Evolutionary conservation across 352 stramenopile genomes (phyloP).

Genomic region (Globisporangium splendens): DNA sequence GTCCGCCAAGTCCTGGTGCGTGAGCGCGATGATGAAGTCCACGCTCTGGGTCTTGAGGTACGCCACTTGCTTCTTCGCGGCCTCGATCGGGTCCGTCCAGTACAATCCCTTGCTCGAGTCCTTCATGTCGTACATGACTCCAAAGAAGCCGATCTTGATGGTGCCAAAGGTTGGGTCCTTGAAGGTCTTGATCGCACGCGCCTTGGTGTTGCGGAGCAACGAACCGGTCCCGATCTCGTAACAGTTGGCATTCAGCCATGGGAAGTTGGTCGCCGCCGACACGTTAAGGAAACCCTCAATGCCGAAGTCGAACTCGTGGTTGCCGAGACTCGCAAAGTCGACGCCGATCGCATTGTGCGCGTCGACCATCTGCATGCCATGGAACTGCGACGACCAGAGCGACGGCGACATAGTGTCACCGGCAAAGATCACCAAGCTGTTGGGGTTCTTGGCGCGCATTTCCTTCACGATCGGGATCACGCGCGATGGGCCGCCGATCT

Average conservation of each 20-base stretch:
- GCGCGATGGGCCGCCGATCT: slow-evolving; percentile 60
- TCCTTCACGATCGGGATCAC: slow-evolving; percentile 52
- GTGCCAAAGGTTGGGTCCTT: slow-evolving; percentile 28
- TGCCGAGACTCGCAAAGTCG: slow-evolving; percentile 68
- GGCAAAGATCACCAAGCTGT: slow-evolving; percentile 69
- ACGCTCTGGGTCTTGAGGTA: slow-evolving; percentile 24
- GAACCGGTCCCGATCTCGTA: slow-evolving; percentile 39
- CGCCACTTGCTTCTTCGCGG: slow-evolving; percentile 45
- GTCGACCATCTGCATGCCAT: slow-evolving; percentile 76
- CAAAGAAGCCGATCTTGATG: slow-evolving; percentile 63
- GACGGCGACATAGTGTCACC: slow-evolving; percentile 74
- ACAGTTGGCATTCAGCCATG: slow-evolving; percentile 74
- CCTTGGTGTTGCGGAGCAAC: slow-evolving; percentile 47
- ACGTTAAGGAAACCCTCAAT: slow-evolving; percentile 74
- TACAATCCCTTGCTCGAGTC: slow-evolving; percentile 54
- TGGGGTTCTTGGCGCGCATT: slow-evolving; percentile 50
- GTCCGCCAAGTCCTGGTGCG: slow-evolving; percentile 58
- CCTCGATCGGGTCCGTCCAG: slow-evolving; percentile 61
- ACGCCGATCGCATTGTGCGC: slow-evolving; percentile 73
- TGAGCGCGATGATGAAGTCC: slow-evolving; percentile 68
- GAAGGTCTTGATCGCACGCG: slow-evolving; percentile 47
- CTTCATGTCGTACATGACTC: slow-evolving; percentile 82
- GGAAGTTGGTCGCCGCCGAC: slow-evolving; percentile 45
- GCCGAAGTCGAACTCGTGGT: slow-evolving; percentile 82
- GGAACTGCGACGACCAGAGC: slow-evolving; percentile 79